A percentile compares a stretch with the other conserved stretches of the same genome.
Conservation (phyloP, 2,329 filamentous ascomycete genomes). For the Xylariaceae sp. region DNA sequence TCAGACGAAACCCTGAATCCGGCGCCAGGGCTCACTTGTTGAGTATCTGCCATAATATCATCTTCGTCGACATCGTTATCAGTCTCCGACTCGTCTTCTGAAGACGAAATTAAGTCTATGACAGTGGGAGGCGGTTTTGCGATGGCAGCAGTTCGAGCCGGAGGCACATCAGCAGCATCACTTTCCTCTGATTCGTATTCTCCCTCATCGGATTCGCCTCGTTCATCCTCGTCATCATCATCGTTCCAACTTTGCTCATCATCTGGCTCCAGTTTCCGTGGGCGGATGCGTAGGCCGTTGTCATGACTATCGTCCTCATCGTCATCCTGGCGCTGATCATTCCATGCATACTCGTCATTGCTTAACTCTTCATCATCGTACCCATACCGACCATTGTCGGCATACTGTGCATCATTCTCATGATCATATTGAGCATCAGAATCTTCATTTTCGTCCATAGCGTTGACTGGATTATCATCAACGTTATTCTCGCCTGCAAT, state of each 20-base stretch:
- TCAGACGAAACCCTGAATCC: constrained; percentile 1
- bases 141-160: constrained; percentile 3
- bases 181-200: constrained; percentile 11
- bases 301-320: constrained; percentile 33
- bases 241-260: constrained; percentile 27
- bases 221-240: constrained; percentile 15
- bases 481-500: constrained; percentile 20
- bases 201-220: constrained; percentile 10
- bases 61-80: constrained; percentile 10
- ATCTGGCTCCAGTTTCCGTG: constrained; percentile 29
- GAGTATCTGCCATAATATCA: not conserved
- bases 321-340: constrained; percentile 29
- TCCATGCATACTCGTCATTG: constrained; percentile 32
- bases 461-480: constrained; percentile 15
- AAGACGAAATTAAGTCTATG: constrained; percentile 25
- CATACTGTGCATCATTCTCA: constrained; percentile 26
- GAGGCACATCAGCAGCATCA: not conserved
- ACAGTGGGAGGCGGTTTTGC: constrained; percentile 12
- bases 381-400: constrained; percentile 30
- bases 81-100: constrained; percentile 22
- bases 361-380: constrained; percentile 31
- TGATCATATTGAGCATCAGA: constrained; percentile 11
- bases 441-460: constrained; percentile 5
- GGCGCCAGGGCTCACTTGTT: constrained; percentile 1
- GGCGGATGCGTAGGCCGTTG: constrained; percentile 25